Evolutionary conservation across 2,329 filamentous ascomycete genomes (phyloP).

Genomic region (Penicillium psychrosexuale): DNA sequence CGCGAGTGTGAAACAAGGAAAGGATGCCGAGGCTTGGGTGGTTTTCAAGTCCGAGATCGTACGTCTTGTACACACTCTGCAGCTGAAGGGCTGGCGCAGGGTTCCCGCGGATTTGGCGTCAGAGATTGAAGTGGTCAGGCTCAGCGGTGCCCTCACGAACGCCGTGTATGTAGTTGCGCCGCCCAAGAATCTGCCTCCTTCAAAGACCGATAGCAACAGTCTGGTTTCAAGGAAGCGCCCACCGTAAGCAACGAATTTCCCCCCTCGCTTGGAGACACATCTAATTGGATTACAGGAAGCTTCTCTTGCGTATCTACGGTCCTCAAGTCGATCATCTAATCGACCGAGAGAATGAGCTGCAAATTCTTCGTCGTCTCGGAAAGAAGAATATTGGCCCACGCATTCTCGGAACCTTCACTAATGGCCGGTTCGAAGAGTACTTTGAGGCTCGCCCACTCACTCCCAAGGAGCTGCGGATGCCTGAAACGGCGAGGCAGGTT

Average conservation of each 20-base stretch:
- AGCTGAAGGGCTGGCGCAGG: conserved; percentile 85
- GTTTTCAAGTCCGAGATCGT: conserved; percentile 90
- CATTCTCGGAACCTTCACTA: conserved; percentile 85
- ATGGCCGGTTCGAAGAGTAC: conserved; percentile 94
- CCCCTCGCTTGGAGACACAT: conserved; percentile 1
- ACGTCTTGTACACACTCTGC: conserved; percentile 80
- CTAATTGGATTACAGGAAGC: conserved; percentile 52
- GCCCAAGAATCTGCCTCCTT: conserved; percentile 58
- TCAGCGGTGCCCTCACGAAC: conserved; percentile 90
- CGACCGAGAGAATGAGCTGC: conserved; percentile 84
- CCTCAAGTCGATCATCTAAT: conserved; percentile 95
- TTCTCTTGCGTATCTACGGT: conserved; percentile 88
- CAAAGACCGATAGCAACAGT: conserved; percentile 40
- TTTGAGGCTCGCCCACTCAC: conserved; percentile 82
- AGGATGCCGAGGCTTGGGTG: conserved; percentile 75
- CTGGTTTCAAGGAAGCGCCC: conserved; percentile 48
- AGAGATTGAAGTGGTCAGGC: conserved; percentile 47
- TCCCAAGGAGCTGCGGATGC: conserved; percentile 69
- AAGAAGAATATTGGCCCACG: conserved; percentile 91
- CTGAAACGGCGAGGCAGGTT: conserved; percentile 85
- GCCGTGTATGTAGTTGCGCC: conserved; percentile 93
- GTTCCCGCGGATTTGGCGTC: conserved; percentile 55
- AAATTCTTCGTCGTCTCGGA: conserved; percentile 78
- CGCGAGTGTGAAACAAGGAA: conserved; percentile 53
- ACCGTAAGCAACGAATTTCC: conserved; percentile 43